Base-by-base conservation (phyloP, 2,329 filamentous ascomycete species). In the Shiraia bambusicola region DNA sequence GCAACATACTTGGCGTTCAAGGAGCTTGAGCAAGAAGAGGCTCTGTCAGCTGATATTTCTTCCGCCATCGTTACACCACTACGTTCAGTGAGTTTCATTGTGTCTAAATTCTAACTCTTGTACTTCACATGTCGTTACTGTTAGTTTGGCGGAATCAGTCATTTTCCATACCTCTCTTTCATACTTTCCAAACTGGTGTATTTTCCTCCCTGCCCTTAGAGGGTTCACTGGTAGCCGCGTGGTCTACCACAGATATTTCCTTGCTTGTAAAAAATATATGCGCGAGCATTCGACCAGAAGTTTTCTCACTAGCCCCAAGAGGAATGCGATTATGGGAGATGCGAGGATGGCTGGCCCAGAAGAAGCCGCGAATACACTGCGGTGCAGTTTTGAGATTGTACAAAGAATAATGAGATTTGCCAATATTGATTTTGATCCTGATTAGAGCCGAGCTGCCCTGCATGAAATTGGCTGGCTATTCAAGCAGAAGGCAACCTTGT, bases 1-100 rank as follows among this genome's bases (percentile, higher is more conserved):
- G 31, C 62, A 60, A 51, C 53, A 53, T 56, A 32, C 34, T 48
- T 51, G 58, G 55, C 53, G 62, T 56, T 59, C 17, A 27, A 39
- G 50, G 51, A 34, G 52, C 36, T 47, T 39, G 42, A 25, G 28
- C 36, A 27, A 44, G 38, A 27, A 34, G 30, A 37, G 42, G 50
- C 35, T 44, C 37, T 19, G 35, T 42, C 44, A 49, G 36, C 42
- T 45, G 41, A 43, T 38, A 30, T 33, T 44, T 39, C 17, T 34
- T 37, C 46, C 10, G 14, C 15, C 14, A 35, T 13, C 35, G 22
- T 32, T 54, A 37, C 51, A 35, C 53, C 45, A 42, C 41, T 30
- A 53, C 63, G 61, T 66, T 56, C 52, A 63, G 62, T 60, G 57
- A 50, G 45, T 58, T 54, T 56, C 59, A 50, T 39, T 45, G 42